Evolutionary conservation across 768 basidiomycete genomes (phyloP).

Genomic region (Inosperma sp.): DNA sequence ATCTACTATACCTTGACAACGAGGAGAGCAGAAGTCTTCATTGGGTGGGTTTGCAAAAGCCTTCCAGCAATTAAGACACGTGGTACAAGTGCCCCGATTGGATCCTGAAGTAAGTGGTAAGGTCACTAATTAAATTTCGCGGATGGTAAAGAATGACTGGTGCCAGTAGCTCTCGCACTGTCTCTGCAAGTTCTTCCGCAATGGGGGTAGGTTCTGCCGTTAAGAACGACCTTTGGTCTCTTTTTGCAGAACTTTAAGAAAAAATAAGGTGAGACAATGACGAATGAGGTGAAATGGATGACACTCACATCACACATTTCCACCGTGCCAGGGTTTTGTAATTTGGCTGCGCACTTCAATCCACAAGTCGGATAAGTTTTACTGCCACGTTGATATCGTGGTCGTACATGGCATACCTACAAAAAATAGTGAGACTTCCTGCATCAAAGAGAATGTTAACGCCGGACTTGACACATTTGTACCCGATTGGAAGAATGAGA

Average conservation of each 20-base stretch:
- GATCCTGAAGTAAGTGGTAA: slow-evolving; percentile 1
- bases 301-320: slow-evolving; percentile 22
- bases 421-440: background rate
- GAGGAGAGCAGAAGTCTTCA: slow-evolving; percentile 19
- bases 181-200: slow-evolving; percentile 26
- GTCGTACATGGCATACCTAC: slow-evolving; percentile 19
- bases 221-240: slow-evolving; percentile 18
- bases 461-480: slow-evolving; percentile 12
- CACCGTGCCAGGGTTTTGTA: slow-evolving; percentile 9
- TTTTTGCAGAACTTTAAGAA: slow-evolving; percentile 19
- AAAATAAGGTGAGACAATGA: background rate
- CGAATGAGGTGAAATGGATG: background rate
- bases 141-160: background rate
- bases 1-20: slow-evolving; percentile 12
- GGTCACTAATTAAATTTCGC: background rate
- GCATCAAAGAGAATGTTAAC: background rate
- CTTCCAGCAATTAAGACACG: slow-evolving; percentile 28
- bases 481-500: background rate
- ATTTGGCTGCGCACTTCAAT: slow-evolving; percentile 17
- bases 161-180: slow-evolving; percentile 15
- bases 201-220: slow-evolving; percentile 18
- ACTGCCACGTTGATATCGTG: slow-evolving; percentile 14
- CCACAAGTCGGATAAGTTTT: slow-evolving; percentile 25
- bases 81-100: slow-evolving; percentile 15
- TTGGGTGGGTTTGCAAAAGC: background rate